Evolutionary conservation across 345 rosid genomes (phyloP).

Genomic region (Linum tenue): DNA sequence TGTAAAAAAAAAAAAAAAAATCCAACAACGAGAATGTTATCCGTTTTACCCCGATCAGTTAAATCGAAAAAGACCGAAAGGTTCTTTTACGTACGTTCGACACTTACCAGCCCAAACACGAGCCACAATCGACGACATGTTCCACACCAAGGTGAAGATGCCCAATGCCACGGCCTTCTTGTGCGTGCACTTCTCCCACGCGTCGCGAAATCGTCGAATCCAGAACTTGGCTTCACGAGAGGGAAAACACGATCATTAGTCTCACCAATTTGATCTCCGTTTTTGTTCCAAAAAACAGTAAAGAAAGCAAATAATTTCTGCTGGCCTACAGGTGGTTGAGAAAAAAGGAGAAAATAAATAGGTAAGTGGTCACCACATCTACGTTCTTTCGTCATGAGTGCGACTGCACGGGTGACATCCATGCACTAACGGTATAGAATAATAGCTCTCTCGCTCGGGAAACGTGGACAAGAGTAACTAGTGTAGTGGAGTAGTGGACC

Average conservation of each 20-base stretch:
- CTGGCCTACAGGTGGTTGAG: background rate
- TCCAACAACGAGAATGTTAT: background rate
- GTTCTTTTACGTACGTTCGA: background rate
- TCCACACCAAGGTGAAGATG: constrained; percentile 60
- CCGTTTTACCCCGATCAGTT: background rate
- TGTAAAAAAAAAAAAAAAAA: constrained; percentile 25
- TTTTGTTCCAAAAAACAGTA: constrained; percentile 1
- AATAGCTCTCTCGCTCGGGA: background rate
- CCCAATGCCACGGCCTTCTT: constrained; percentile 56
- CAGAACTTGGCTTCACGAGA: constrained; percentile 44
- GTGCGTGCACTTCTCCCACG: constrained; percentile 77
- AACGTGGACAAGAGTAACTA: background rate
- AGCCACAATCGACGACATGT: constrained; percentile 52
- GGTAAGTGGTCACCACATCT: constrained; percentile 3
- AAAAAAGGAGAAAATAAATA: too few relatives aligned
- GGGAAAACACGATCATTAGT: too few relatives aligned
- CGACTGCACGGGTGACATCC: background rate
- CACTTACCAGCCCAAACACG: constrained; percentile 74
- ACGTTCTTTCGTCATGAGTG: background rate
- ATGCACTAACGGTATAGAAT: constrained; percentile 7
- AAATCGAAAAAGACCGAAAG: background rate
- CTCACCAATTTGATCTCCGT: background rate
- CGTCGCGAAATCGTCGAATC: constrained; percentile 51
- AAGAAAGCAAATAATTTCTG: too few relatives aligned
- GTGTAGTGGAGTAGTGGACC: too few relatives aligned